Evolutionary conservation across 169 alveolate species (phyloP), one percentile per base, ranked within the genome.

Genomic region (Cryptosporidium parvum): DNA sequence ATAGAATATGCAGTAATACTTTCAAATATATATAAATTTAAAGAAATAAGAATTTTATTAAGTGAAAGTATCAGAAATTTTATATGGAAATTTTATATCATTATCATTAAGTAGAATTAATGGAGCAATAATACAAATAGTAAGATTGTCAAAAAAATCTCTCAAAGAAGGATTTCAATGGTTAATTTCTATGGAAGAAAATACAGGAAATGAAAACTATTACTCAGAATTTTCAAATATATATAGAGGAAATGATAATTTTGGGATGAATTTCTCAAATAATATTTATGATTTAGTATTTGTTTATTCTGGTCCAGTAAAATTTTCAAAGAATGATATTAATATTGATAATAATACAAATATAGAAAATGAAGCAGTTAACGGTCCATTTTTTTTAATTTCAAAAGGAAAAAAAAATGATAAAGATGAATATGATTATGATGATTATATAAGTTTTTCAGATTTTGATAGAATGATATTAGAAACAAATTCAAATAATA

Each of bases 91-190:
- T 21, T 80, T 80, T 80, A 33, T 70, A 14, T 61, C 73, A 39
- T 31, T 65, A 44, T 35, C 75, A 21, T 58, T 80, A 10, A 80
- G 39, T 44, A 69, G 70, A n/a, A 33, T 62, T 16, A 68, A 73
- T 52, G 86, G 86, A 73, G 67, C 68, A 29, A 37, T 80, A 18
- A 23, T 80, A 23, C 89, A 80, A n/a, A 80, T 80, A 14, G 35
- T 45, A 26, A 80, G 52, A 26, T 53, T 80, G 39, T 29, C 89
- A 58, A 80, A 29, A 62, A 59, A 80, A 45, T 80, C 89, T n/a
- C 42, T 80, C 29, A 62, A 45, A 62, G 89, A 80, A 45, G 89
- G 80, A n/a, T 80, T 80, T 80, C 44, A 45, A 62, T 80, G 89
- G 89, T 65, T 80, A 33, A 12, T 65, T 14, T 80, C 67, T 23